Evolutionary conservation across 2,329 filamentous ascomycete species (phyloP), one percentile per base, ranked within the genome.

Genomic region (Neofusicoccum umdonicola): DNA sequence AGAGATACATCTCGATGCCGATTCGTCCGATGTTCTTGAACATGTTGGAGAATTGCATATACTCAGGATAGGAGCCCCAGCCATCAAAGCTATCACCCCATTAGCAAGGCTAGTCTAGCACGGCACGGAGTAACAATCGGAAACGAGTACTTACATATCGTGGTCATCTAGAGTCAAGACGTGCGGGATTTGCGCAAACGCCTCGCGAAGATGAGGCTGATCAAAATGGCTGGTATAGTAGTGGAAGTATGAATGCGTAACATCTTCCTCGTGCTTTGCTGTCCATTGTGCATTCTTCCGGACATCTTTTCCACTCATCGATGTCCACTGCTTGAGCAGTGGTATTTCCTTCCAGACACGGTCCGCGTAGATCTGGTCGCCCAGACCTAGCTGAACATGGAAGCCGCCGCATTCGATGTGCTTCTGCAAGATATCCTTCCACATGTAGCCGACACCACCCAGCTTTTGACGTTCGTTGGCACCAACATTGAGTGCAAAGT

Each of bases 151-250:
- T 60, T 47, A 60, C 56, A 99, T 97, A 71, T 99, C 95, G 77
- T 98, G 95, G 72, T 98, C 95, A 73, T 99, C 93, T 62, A 99
- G 88, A 74, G 96, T 92, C 71, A 96, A 84, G 62, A 99, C 83
- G 73, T 97, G 93, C 45, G 95, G 95, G 67, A 99, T 97, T 80
- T 99, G 95, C 22, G 95, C 95, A 81, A 97, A 99, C 0, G 94
- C 93, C 78, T 99, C 95, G 66, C 95, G 84, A 69, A 99, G 78
- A 77, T 96, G 94, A 6, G 94, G 93, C 78, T 99, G 95, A 74
- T 99, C 95, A 75, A 99, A 98, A 77, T 98, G 94, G 70, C 93
- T 97, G 1, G 93, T 97, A 76, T 99, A 99, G 77, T 97, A 99
- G 77, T 99, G 95, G 78, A 99, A 99, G 80, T 97, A 99, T 7